Evolutionary conservation across 176 grass and related monocot genomes (phyloP).

Genomic region (Eragrostis nindensis): DNA sequence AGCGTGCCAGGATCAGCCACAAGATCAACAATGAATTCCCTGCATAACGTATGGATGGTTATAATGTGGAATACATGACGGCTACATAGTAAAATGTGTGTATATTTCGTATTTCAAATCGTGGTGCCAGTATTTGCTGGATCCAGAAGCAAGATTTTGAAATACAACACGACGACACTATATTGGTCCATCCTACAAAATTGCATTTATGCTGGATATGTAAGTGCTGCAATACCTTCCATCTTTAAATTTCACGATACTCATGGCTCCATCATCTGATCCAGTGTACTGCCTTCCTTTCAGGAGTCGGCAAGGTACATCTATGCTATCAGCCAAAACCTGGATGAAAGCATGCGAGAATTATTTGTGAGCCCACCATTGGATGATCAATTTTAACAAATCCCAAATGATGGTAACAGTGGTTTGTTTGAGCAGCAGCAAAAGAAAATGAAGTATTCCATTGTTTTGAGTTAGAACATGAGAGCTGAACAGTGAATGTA

Average conservation of each 20-base stretch:
- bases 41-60: conserved; percentile 55
- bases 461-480: conserved; percentile 15
- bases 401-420: not conserved
- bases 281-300: conserved; percentile 97
- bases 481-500: not conserved
- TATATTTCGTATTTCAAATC: conserved; percentile 14
- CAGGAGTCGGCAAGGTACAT: conserved; percentile 80
- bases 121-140: conserved; percentile 16
- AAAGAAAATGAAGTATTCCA: not conserved
- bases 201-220: conserved; percentile 16
- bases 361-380: conserved; percentile 17
- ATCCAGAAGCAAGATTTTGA: conserved; percentile 19
- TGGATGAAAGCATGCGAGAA: conserved; percentile 47
- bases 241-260: conserved; percentile 85
- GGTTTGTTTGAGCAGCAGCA: conserved; percentile 14
- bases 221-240: conserved; percentile 70
- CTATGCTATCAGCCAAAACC: conserved; percentile 93
- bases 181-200: conserved; percentile 19
- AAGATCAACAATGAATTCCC: conserved; percentile 98
- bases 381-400: conserved; percentile 4
- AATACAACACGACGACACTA: not conserved
- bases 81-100: conserved; percentile 26
- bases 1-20: conserved; percentile 87
- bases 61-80: conserved; percentile 21
- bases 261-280: conserved; percentile 91